Conservation (phyloP, 2,329 filamentous ascomycete genomes). For the Colletotrichum tanaceti region DNA sequence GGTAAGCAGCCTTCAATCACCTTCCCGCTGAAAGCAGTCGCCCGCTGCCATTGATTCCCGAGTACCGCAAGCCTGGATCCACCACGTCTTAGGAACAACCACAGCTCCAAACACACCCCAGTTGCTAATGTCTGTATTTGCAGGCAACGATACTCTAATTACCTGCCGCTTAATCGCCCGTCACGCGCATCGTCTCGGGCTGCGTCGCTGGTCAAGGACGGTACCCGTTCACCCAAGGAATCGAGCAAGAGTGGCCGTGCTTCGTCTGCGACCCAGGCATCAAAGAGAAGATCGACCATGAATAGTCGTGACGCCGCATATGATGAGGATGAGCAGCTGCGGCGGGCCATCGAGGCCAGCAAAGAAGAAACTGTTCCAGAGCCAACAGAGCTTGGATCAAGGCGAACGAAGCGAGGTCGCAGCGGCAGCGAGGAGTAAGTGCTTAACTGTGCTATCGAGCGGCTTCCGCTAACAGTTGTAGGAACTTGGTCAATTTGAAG, state of each 20-base stretch:
- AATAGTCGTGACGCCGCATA: slow-evolving; percentile 96
- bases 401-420: slow-evolving; percentile 83
- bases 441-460: background rate
- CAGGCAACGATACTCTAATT: slow-evolving; percentile 75
- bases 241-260: slow-evolving; percentile 68
- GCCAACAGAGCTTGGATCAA: slow-evolving; percentile 62
- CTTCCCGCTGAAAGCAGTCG: slow-evolving; percentile 27
- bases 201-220: slow-evolving; percentile 73
- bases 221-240: slow-evolving; percentile 63
- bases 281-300: slow-evolving; percentile 94
- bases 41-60: slow-evolving; percentile 21
- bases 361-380: slow-evolving; percentile 78
- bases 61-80: no score
- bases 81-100: background rate
- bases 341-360: slow-evolving; percentile 93
- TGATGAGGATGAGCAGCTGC: slow-evolving; percentile 90
- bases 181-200: slow-evolving; percentile 71
- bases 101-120: background rate
- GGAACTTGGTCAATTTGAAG: slow-evolving; percentile 78
- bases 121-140: slow-evolving; percentile 19
- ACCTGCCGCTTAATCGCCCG: slow-evolving; percentile 68
- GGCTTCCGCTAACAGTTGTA: slow-evolving; percentile 51
- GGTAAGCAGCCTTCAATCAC: slow-evolving; percentile 69
- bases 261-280: slow-evolving; percentile 64
- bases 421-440: slow-evolving; percentile 96